Conservation (phyloP, 495 filamentous ascomycete genomes). For the Sordaria brevicollis region DNA sequence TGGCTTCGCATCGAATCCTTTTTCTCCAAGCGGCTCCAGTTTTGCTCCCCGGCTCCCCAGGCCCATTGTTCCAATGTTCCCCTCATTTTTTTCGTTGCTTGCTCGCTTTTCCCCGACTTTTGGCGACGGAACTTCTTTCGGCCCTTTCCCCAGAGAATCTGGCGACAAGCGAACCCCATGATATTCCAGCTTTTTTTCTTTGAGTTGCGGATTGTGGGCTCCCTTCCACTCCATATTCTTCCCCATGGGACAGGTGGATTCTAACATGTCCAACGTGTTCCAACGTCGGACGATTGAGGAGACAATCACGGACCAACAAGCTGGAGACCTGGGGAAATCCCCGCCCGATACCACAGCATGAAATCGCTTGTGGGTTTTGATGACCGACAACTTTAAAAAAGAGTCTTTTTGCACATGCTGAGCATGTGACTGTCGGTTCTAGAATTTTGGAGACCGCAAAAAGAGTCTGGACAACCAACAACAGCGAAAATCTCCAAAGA, state of each 20-base stretch:
- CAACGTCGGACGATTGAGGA: not conserved
- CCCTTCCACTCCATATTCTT: not conserved
- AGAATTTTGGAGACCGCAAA: not conserved
- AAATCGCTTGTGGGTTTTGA: not conserved
- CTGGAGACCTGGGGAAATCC: not conserved
- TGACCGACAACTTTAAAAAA: not conserved
- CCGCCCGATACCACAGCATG: not conserved
- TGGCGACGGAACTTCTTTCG: too few relatives aligned
- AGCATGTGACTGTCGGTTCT: not conserved
- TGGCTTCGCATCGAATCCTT: too few relatives aligned
- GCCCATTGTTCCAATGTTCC: not conserved
- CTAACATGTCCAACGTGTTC: too few relatives aligned
- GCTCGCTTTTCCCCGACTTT: not conserved
- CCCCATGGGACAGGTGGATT: not conserved
- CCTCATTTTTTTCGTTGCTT: not conserved
- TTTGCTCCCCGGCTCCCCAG: not conserved
- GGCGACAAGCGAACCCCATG: too few relatives aligned
- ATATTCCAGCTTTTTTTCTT: not conserved
- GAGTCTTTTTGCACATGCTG: not conserved
- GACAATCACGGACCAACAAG: not conserved
- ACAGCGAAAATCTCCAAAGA: too few relatives aligned
- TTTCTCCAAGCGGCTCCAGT: not conserved
- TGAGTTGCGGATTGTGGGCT: too few relatives aligned
- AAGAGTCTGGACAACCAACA: not conserved
- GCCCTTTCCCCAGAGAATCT: not conserved